Conservation (phyloP, 306 rosid species). For the Rosa chinensis region DNA sequence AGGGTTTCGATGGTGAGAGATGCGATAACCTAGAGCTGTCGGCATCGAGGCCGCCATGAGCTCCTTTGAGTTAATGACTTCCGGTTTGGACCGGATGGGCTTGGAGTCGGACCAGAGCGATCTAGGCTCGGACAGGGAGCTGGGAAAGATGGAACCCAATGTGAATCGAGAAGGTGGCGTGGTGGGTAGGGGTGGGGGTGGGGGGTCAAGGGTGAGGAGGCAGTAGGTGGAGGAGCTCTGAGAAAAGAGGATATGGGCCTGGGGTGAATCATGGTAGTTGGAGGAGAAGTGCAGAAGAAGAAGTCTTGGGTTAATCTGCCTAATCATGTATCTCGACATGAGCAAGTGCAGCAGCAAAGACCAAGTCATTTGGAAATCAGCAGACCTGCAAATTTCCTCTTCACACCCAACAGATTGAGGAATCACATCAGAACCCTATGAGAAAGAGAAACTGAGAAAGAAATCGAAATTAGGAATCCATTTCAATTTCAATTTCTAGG, state of each 20-base stretch:
- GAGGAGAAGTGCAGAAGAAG: too few relatives aligned
- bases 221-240: conserved; percentile 77
- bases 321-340: too few relatives aligned
- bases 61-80: conserved; percentile 91
- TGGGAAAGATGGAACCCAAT: conserved; percentile 36
- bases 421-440: neutral
- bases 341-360: too few relatives aligned
- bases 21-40: conserved; percentile 77
- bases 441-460: neutral
- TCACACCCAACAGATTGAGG: too few relatives aligned
- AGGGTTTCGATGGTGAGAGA: conserved; percentile 31
- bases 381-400: too few relatives aligned
- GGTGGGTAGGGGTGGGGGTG: conserved; percentile 35
- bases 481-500: neutral
- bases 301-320: too few relatives aligned
- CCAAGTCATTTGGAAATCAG: too few relatives aligned
- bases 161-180: conserved; percentile 52
- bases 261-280: too few relatives aligned
- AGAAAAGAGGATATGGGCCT: too few relatives aligned
- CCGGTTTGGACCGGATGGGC: conserved; percentile 42
- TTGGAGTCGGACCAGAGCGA: conserved; percentile 42
- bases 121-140: conserved; percentile 39
- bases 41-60: conserved; percentile 88
- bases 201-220: conserved; percentile 68
- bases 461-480: neutral